phyloP scores from a whole-genome alignment of 2,329 filamentous ascomycete genomes.

The Cladosporium austrohemisphaericum region DNA sequence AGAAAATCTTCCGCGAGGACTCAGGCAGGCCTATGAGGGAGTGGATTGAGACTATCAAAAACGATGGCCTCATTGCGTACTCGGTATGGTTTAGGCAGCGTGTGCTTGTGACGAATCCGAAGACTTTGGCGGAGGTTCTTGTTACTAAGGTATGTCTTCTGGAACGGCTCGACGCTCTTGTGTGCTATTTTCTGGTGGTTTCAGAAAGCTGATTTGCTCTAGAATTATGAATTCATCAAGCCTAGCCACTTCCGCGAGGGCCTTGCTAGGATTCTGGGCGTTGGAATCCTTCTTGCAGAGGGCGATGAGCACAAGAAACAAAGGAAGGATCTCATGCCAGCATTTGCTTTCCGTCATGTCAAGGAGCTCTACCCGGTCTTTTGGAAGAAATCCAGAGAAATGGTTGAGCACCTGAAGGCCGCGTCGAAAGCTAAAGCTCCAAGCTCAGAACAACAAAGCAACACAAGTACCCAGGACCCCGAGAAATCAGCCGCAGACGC shows the following conservation, averaged over 20 bases:
- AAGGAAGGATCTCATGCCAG: constrained; percentile 46
- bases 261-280: constrained; percentile 63
- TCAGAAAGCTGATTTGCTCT: background rate
- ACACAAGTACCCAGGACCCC: constrained; percentile 45
- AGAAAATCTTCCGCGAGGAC: constrained; percentile 39
- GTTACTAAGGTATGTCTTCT: constrained; percentile 36
- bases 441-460: background rate
- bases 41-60: constrained; percentile 53
- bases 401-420: constrained; percentile 32
- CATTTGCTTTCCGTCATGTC: constrained; percentile 49
- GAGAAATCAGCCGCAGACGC: constrained; percentile 87
- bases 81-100: constrained; percentile 44
- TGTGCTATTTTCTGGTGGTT: no score
- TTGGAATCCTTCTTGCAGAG: constrained; percentile 74
- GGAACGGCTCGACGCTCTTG: background rate
- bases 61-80: constrained; percentile 55
- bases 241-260: constrained; percentile 45
- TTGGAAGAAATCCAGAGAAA: constrained; percentile 47
- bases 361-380: constrained; percentile 49
- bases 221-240: constrained; percentile 44
- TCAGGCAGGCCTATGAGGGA: constrained; percentile 44
- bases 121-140: constrained; percentile 48
- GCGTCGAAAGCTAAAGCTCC: constrained; percentile 30
- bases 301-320: constrained; percentile 81
- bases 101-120: constrained; percentile 44